Evolutionary conservation across 2,329 filamentous ascomycete genomes (phyloP), one percentile per base, ranked within the genome.

Genomic region (Aspergillus tanneri): DNA sequence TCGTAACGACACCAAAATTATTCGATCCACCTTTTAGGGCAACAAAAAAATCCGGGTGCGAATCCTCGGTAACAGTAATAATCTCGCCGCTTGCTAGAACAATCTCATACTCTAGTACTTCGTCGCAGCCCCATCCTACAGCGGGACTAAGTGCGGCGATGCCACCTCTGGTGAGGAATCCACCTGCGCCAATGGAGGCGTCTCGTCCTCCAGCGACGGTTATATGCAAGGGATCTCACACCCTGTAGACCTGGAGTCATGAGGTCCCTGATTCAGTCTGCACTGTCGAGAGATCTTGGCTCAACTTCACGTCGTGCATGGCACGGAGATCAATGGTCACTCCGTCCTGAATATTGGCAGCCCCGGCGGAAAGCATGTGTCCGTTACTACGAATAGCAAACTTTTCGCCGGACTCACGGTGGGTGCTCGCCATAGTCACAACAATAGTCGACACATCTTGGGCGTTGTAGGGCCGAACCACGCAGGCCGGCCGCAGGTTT

Each of bases 401-500:
- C 12, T 43, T 44, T 35, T 47, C 52, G 40, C 36, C 34, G 21
- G 32, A 21, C 11, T 27, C 30, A 21, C 19, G 18, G 5, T 24
- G 25, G 16, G 37, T 37, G 41, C 28, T 24, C 5, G 32, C 38
- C 23, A 52, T 24, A 2, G 40, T 43, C 9, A 45, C 43, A 16
- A 60, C 30, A 7, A 46, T 49, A n/a, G 32, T 10, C 2, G 55
- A 51, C 27, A 63, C 51, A 14, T 62, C 59, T 19, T 56, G 25
- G 0, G 55, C 43, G 4, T 44, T 50, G 9, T 45, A 48, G 2
- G 61, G 57, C 11, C 47, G 52, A 22, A 62, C 44, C 32, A 63
- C 50, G 43, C 61, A 62, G 1, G 36, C 28, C 8, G 60, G 58
- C 11, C 50, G 47, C 6, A 57, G 32, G 7, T 38, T 16, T n/a